A percentile compares a stretch with the other conserved stretches of the same genome.
These are phyloP conservation scores for Xanthoconium stramineum DNA, from an alignment of 768 basidiomycete species.

Conservation along the genomic window DNA sequence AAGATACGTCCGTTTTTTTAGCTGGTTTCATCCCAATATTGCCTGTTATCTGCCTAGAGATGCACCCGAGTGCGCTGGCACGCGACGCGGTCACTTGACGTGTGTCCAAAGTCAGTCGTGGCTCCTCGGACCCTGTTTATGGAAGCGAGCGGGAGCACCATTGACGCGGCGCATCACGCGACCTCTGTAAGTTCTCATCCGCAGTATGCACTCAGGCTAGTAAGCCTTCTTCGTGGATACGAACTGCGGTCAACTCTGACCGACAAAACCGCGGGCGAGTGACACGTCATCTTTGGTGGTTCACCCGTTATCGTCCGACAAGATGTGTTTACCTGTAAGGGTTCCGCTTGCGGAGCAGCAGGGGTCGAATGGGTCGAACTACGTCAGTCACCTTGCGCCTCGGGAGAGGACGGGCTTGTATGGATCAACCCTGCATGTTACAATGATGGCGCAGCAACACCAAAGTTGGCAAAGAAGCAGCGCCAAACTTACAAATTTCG, in stretches of 20 bases:
- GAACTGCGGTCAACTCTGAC: background rate
- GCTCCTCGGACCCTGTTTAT: background rate
- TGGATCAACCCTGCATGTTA: background rate
- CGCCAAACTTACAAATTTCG: no score
- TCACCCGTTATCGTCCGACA: background rate
- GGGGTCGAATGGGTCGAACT: background rate
- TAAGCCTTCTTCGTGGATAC: no score
- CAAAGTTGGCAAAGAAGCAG: background rate
- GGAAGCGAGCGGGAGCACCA: background rate
- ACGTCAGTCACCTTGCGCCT: background rate
- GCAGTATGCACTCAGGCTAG: no score
- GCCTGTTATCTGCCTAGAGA: no score
- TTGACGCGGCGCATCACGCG: background rate
- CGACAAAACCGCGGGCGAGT: background rate
- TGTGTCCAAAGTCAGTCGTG: background rate
- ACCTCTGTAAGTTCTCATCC: no score
- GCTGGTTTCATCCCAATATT: background rate
- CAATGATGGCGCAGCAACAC: background rate
- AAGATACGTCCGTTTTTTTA: background rate
- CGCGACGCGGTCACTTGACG: background rate
- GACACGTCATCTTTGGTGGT: background rate
- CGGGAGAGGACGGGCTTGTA: background rate
- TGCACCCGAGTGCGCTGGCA: no score
- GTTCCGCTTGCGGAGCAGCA: background rate
- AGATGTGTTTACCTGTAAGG: background rate